Evolutionary conservation across 2,329 filamentous ascomycete genomes (phyloP).

Genomic region (Macrophomina pseudophaseolina): DNA sequence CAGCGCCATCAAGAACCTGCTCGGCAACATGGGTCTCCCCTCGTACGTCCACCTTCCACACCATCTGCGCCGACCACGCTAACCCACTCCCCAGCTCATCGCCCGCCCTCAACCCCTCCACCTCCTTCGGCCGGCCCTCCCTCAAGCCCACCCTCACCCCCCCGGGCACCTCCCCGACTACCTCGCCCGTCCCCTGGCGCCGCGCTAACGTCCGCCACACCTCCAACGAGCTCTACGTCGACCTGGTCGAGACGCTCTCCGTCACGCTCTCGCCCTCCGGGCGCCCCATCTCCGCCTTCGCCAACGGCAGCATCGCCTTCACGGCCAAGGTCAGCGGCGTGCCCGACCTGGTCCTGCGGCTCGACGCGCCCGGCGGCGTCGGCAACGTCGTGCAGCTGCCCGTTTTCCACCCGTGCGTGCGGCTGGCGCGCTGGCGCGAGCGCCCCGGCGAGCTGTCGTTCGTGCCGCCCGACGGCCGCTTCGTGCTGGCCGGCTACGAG

Average conservation of each 20-base stretch:
- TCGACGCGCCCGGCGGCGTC: conserved; percentile 76
- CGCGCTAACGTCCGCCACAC: conserved; percentile 92
- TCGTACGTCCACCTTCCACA: conserved; percentile 55
- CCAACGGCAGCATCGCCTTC: conserved; percentile 91
- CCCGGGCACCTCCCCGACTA: conserved; percentile 27
- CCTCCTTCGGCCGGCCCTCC: conserved; percentile 18
- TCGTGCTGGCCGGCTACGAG: conserved; percentile 92
- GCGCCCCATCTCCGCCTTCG: conserved; percentile 81
- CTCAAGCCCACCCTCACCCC: conserved; percentile 31
- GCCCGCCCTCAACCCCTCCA: conserved; percentile 19
- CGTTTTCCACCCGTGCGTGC: conserved; percentile 94
- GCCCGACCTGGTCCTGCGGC: conserved; percentile 81
- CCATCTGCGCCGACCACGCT: background rate
- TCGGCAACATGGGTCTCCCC: conserved; percentile 85
- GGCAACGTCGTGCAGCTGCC: conserved; percentile 79
- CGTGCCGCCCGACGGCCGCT: conserved; percentile 90
- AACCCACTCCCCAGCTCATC: conserved; percentile 10
- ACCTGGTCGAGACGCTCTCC: conserved; percentile 86
- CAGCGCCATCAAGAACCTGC: conserved; percentile 83
- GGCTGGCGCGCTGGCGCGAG: conserved; percentile 87
- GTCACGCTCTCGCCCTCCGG: conserved; percentile 92
- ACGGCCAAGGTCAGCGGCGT: conserved; percentile 94
- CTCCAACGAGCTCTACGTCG: conserved; percentile 95
- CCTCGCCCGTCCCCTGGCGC: conserved; percentile 78
- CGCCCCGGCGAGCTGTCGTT: conserved; percentile 92